A percentile compares a stretch with the other conserved stretches of the same genome.
Conservation (phyloP, 2,329 filamentous ascomycete genomes). For the Ophidiomyces ophidiicola region DNA sequence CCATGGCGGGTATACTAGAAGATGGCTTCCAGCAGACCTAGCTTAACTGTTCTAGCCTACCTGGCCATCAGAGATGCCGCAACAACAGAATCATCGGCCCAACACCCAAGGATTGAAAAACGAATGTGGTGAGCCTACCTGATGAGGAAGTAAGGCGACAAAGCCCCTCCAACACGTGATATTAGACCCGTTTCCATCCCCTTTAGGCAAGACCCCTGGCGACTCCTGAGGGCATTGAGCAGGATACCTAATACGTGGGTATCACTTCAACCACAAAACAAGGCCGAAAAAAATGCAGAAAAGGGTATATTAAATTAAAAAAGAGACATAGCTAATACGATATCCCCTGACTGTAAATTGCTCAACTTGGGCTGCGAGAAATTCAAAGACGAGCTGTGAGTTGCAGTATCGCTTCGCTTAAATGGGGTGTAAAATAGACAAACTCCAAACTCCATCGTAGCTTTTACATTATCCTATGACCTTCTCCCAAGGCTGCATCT, state of each 20-base stretch:
- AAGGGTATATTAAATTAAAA: conserved; percentile 1
- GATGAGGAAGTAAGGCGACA: neutral
- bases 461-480: conserved; percentile 4
- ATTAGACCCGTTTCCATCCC: neutral
- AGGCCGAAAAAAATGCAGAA: neutral
- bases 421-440: neutral
- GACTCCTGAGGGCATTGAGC: neutral
- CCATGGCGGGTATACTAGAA: too few species aligned
- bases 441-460: neutral
- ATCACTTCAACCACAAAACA: neutral
- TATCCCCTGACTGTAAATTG: neutral
- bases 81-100: too few species aligned
- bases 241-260: neutral
- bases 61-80: too few species aligned
- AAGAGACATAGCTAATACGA: neutral
- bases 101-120: too few species aligned
- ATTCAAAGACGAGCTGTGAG: neutral
- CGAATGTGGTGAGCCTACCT: too few species aligned
- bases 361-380: neutral
- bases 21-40: too few species aligned
- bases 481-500: neutral
- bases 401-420: neutral
- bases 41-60: too few species aligned
- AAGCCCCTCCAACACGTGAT: conserved; percentile 7
- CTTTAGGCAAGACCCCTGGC: conserved; percentile 5